Base-by-base conservation (phyloP, 257 asterid species). In the Solanum rostratum region DNA sequence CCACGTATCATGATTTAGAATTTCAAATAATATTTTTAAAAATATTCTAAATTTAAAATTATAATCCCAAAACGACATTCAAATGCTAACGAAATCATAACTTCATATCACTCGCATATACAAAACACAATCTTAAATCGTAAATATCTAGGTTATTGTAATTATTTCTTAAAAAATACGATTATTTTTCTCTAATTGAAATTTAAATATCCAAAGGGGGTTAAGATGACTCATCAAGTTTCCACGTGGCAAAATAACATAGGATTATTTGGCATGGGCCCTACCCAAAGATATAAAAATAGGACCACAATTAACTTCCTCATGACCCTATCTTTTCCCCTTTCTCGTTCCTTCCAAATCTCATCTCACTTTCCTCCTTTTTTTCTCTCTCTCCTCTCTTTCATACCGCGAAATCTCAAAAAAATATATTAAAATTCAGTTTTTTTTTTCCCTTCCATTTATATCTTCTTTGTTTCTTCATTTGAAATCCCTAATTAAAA, bases 311-410 rank as follows among this genome's bases (percentile, higher is more conserved):
- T 65, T 71, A 60, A 71, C 85, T n/a, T 84, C 55, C 52, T 10
- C 82, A 41, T 87, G 84, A 85, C 84, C 83, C 63, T 74, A 87
- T 80, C 91, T 88, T 79, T 88, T 84, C 79, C 86, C 43, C 33
- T 24, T 87, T 89, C 93, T 87, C 83, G 91, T 85, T 69, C 86
- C 89, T 89, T 91, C 92, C 86, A 86, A 85, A 84, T 80, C 88
- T 83, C 89, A 24, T 84, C 85, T 76, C 22, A 43, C 49, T 83
- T 79, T 63, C 68, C 54, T 59, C 54, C 14, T 49, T 71, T 86
- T 53, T 84, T 71, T 63, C 39, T 80, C 65, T 66, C 43, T 68
- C 81, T 41, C 85, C 76, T 39, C 85, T 49, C 85, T 78, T 65
- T 86, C 78, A 73, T 87, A 82, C 91, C 92, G 91, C 92, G 91